Base-by-base conservation (phyloP, 2,329 filamentous ascomycete genomes). In the Mycosphaerella arachidis region DNA sequence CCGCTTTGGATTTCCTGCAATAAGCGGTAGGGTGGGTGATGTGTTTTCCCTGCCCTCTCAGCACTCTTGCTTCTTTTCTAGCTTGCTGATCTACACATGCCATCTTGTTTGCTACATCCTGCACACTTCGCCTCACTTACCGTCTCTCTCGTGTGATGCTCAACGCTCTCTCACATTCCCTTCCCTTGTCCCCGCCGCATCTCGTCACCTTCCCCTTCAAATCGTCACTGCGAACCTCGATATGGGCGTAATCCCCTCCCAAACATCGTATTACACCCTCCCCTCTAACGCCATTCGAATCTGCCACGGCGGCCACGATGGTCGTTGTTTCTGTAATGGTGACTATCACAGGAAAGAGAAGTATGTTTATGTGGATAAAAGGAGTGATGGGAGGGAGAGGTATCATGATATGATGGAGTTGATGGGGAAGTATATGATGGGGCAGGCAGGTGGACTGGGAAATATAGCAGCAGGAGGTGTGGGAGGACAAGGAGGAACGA, bases 191-290 rank as follows among this genome's bases (percentile, higher is more conserved):
- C 35, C 16, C 35, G 35, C 24, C 24, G 24, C 24, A 24, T 2
- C 24, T 24, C 35, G 4, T 13, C 35, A 37, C 10, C 35, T 13
- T 12, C 35, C 33, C 33, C 20, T 29, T 29, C 29, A 3, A 12
- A 20, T 20, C 4, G 1, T 13, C 13, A 13, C 7, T 9, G 9
- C 8, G 16, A 18, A 24, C 12, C 29, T 27, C 20, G 45, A 48
- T 1, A 71, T 71, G 69, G 69, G 69, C 63, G 48, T 67, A 24
- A 60, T 62, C 31, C 62, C 65, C 48, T 68, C 67, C 57, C 59
- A 63, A 53, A 64, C 60, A 33, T 63, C 68, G 59, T 54, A 67
- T 52, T 67, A 63, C 50, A 29, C 16, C 58, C 61, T 68, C 27
- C 68, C 68, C 20, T 64, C 65, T 50, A 65, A 68, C 56, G 58